phyloP scores from a whole-genome alignment of 2,329 filamentous ascomycete genomes.

The Colletotrichum tropicicola region DNA sequence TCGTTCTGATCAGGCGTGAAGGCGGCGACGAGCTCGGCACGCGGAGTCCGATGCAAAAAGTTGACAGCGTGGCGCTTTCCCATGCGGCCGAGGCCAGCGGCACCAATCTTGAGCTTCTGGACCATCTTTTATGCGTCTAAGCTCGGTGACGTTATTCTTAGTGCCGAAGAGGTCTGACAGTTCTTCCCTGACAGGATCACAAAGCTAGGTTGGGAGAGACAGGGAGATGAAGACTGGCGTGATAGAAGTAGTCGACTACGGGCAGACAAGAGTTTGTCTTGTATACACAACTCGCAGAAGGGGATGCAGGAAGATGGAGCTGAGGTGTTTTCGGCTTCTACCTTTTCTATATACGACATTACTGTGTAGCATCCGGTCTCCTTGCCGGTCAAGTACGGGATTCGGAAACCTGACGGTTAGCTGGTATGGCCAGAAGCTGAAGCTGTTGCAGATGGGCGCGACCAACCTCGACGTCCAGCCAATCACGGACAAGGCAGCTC shows the following conservation, averaged over 20 bases:
- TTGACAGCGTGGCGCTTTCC: slow-evolving; percentile 59
- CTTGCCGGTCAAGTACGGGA: neutral
- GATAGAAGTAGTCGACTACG: too few relatives aligned
- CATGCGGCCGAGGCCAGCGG: slow-evolving; percentile 61
- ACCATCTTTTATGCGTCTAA: neutral
- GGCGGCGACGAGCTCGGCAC: slow-evolving; percentile 58
- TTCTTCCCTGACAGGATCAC: too few relatives aligned
- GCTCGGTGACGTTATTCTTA: neutral
- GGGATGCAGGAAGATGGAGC: slow-evolving; percentile 8
- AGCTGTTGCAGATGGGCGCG: neutral
- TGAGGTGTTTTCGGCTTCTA: neutral
- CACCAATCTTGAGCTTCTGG: slow-evolving; percentile 50
- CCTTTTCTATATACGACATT: neutral
- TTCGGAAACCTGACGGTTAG: neutral
- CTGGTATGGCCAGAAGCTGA: slow-evolving; percentile 4
- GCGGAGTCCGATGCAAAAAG: slow-evolving; percentile 53
- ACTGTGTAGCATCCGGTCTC: neutral
- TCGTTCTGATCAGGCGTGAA: slow-evolving; percentile 55
- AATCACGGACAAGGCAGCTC: neutral
- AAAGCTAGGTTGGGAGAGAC: too few relatives aligned
- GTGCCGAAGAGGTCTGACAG: neutral
- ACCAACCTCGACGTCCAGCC: neutral
- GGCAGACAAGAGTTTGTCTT: neutral
- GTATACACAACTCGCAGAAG: neutral
- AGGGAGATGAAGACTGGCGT: too few relatives aligned